Conservation (phyloP, 2,329 filamentous ascomycete genomes). For the Fusarium drepaniforme region DNA sequence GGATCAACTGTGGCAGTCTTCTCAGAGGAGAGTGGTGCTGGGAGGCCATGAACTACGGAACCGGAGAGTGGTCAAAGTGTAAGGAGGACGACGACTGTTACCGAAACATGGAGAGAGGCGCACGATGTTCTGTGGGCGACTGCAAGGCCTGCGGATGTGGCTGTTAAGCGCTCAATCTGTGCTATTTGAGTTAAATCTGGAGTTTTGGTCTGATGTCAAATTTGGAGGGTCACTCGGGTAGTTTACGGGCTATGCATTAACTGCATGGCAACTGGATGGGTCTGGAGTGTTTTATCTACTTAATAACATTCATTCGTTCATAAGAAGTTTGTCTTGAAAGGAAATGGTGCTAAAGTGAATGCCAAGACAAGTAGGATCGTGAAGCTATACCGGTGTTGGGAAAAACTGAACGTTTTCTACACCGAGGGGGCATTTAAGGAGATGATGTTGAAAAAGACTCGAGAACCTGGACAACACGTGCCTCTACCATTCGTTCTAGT, state of each 20-base stretch:
- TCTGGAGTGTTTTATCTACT: neutral
- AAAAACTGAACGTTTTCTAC: neutral
- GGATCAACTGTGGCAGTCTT: constrained; percentile 1
- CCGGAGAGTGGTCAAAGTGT: constrained; percentile 1
- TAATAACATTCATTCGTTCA: neutral
- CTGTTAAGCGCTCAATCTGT: neutral
- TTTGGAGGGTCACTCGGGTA: neutral
- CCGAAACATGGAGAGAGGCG: neutral
- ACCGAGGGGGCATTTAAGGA: neutral
- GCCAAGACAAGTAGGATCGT: neutral
- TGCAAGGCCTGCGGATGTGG: constrained; percentile 8
- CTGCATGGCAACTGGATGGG: neutral
- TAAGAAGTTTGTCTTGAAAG: neutral
- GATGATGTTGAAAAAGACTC: neutral
- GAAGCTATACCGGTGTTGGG: neutral
- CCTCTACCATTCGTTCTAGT: neutral
- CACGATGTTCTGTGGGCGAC: neutral
- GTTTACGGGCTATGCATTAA: neutral
- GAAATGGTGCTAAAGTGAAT: neutral
- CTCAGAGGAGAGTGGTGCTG: neutral
- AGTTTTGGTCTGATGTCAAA: neutral
- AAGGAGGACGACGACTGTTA: neutral
- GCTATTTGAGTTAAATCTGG: neutral
- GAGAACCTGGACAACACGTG: neutral
- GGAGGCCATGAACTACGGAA: constrained; percentile 5